Base-by-base conservation (phyloP, 495 filamentous ascomycete genomes). In the Physcia stellaris region DNA sequence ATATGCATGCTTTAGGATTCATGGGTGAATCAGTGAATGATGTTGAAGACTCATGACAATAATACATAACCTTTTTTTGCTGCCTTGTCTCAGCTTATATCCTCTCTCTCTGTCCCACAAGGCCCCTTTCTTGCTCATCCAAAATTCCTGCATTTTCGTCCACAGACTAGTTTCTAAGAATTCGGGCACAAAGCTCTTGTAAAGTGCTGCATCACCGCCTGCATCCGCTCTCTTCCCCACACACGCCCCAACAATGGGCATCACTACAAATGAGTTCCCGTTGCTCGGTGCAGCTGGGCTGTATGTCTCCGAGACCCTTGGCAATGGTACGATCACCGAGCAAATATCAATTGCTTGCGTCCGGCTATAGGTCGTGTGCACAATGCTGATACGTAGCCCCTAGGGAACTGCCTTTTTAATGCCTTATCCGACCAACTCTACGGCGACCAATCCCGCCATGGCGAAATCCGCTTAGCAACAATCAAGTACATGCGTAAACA, bases 401-500 rank as follows among this genome's bases (percentile, higher is more conserved):
- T 46, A 80, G 78, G 78, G 26, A 80, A 85, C 56, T 86, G 80
- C 54, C 69, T 85, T 21, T 86, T 84, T 55, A 77, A 83, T 55
- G 79, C 81, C 30, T 64, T 84, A 23, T 80, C 76, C 38, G 81
- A 86, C 50, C 81, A 85, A 63, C 50, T 84, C 34, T 79, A 75
- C 47, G 80, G 77, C 26, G 57, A 72, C 45, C 76, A 79, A 49
- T 56, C 58, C 45, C 57, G 70, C 37, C 73, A 74, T 45, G 48
- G 55, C 12, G 61, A 68, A 36, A 76, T 85, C 43, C 80, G 81
- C 21, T 55, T 61, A 13, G 57, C 50, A 22, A 67, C 80, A 1
- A 73, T 83, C 26, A 47, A 67, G 35, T 71, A 82, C 51, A 84
- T 85, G 60, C 64, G 62, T 20, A 58, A 56, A 11, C 57, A 84